A percentile compares a stretch with the other conserved stretches of the same genome.
Conservation (phyloP, 352 stramenopile species). For the Phytopythium vexans region DNA sequence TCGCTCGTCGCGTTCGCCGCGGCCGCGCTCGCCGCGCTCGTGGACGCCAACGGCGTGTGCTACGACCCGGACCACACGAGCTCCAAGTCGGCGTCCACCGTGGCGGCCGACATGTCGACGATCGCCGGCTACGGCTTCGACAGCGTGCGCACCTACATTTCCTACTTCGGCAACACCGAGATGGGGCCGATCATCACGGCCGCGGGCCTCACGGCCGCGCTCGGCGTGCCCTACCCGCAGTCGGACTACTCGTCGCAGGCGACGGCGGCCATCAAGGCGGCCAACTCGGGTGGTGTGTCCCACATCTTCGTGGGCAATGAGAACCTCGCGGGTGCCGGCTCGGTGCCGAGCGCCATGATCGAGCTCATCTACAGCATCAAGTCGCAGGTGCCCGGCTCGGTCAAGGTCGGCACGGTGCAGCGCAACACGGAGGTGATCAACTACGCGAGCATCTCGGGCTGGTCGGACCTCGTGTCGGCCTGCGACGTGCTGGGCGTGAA, state of each 20-base stretch:
- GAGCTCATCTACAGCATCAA: conserved; percentile 54
- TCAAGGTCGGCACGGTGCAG: conserved; percentile 70
- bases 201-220: conserved; percentile 39
- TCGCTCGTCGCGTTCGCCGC: conserved; percentile 25
- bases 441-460: conserved; percentile 23
- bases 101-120: conserved; percentile 39
- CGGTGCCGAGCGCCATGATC: conserved; percentile 38
- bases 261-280: conserved; percentile 31
- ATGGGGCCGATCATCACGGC: conserved; percentile 48
- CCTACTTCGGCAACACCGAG: conserved; percentile 42
- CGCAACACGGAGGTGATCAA: conserved; percentile 55
- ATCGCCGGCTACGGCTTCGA: conserved; percentile 54
- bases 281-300: conserved; percentile 38
- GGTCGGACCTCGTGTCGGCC: conserved; percentile 32
- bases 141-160: conserved; percentile 71
- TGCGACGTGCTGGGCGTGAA: conserved; percentile 54
- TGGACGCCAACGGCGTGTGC: conserved; percentile 63
- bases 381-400: conserved; percentile 23
- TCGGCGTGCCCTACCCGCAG: conserved; percentile 49
- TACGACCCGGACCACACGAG: conserved; percentile 57
- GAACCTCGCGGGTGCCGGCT: conserved; percentile 34
- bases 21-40: conserved; percentile 28
- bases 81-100: conserved; percentile 29
- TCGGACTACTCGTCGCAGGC: conserved; percentile 44
- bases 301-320: conserved; percentile 73